Conservation (phyloP, 345 rosid species). For the Barbarea vulgaris region DNA sequence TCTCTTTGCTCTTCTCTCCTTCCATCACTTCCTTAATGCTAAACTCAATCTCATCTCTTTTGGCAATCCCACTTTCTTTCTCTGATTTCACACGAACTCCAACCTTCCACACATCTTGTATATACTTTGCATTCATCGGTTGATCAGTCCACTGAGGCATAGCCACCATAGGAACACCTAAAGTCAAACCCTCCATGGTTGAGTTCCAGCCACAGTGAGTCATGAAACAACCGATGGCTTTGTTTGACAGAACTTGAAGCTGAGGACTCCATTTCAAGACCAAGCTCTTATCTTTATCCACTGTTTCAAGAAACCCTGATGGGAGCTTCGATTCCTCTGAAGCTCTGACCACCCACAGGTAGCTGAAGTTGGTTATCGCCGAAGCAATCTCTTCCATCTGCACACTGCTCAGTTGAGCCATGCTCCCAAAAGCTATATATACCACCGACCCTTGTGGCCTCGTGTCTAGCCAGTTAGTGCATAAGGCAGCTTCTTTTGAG, state of each 20-base stretch:
- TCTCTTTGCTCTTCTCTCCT: conserved; percentile 47
- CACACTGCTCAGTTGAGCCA: conserved; percentile 41
- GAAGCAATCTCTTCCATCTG: conserved; percentile 63
- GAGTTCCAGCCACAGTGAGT: conserved; percentile 77
- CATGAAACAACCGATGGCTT: conserved; percentile 59
- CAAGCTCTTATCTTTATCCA: conserved; percentile 39
- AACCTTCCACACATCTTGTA: conserved; percentile 62
- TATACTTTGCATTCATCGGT: conserved; percentile 55
- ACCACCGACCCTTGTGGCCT: conserved; percentile 59
- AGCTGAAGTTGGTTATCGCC: conserved; percentile 43
- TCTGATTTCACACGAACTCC: conserved; percentile 57
- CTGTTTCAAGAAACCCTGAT: conserved; percentile 18
- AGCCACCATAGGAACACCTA: conserved; percentile 61
- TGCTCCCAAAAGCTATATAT: conserved; percentile 74
- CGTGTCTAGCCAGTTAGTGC: conserved; percentile 48
- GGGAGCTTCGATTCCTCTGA: conserved; percentile 58
- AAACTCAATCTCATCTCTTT: conserved; percentile 51
- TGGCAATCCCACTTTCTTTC: conserved; percentile 51
- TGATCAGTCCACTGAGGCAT: conserved; percentile 65
- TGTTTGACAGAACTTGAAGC: conserved; percentile 48
- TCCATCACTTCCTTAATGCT: conserved; percentile 60
- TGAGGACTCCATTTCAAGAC: conserved; percentile 63
- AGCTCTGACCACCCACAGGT: conserved; percentile 61
- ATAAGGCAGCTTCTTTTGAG: conserved; percentile 34
- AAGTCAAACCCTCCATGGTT: conserved; percentile 52